Base-by-base conservation (phyloP, 2,329 filamentous ascomycete genomes). In the Pseudogymnoascus sp. region DNA sequence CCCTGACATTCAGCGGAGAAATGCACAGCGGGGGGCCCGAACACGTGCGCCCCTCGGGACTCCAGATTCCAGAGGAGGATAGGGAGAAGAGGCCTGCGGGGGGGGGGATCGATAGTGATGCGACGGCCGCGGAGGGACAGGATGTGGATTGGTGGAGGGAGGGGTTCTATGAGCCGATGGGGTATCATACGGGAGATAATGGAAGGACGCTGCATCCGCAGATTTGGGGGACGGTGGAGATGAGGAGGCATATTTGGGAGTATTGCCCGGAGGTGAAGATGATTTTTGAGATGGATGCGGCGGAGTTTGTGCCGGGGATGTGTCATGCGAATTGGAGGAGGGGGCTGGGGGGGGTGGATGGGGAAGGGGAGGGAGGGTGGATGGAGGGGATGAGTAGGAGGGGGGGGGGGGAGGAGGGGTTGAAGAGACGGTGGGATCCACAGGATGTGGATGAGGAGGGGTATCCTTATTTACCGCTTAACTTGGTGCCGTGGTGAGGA, bases 201-300 rank as follows among this genome's bases (percentile, higher is more conserved):
- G 82, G 83, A 60, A 69, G 69, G 10, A 77, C 71, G 62, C 72
- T 85, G n/a, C 79, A 81, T 65, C 65, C 69, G 10, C 74, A 72
- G 1, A 78, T 84, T 43, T 85, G 81, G 81, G 80, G 80, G 28
- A 78, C 75, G 2, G 78, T 78, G 0, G 74, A 77, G 67, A 69
- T 76, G 70, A 74, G 83, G 28, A 76, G 77, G 66, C 79, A 83
- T 66, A 80, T 85, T 43, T 84, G 80, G 79, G 75, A 79, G 28
- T 85, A 85, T 71, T 85, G 83, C 65, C 83, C 83, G 1, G 83
- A 85, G 71, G 77, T 85, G 36, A 85, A 84, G 76, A 81, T 85
- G 78, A 83, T 79, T 57, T 71, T 85, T 28, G 74, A 75, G 62
- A 85, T 85, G 82, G 81, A 84, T 67, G 79, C 78, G 6, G 80